Evolutionary conservation across 1,139 yeast species (phyloP).

Genomic region (Kodamaea alishanica): DNA sequence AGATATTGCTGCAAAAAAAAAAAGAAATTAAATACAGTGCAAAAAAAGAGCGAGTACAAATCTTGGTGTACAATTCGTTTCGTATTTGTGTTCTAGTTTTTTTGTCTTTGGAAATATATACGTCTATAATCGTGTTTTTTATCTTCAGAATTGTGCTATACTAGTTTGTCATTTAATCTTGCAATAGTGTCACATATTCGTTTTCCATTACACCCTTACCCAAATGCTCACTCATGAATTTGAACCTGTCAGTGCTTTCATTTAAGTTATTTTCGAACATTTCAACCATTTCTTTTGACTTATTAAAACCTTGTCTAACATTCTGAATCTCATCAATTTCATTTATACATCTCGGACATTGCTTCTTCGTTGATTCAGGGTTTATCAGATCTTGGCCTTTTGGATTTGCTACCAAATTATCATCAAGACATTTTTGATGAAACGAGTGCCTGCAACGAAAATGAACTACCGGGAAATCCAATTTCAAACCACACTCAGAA

Average conservation of each 20-base stretch:
- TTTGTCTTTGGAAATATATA: too few relatives aligned
- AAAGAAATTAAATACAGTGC: neutral
- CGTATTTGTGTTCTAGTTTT: too few relatives aligned
- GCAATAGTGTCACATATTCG: constrained; percentile 21
- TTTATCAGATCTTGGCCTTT: constrained; percentile 6
- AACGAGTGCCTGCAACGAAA: constrained; percentile 86
- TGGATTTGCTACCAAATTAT: constrained; percentile 25
- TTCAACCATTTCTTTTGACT: constrained; percentile 58
- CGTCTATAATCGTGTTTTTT: too few relatives aligned
- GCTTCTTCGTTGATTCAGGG: constrained; percentile 19
- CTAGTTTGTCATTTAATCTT: constrained; percentile 3
- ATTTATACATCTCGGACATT: constrained; percentile 72
- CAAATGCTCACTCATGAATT: constrained; percentile 72
- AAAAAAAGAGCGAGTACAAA: neutral
- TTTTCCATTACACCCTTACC: constrained; percentile 83
- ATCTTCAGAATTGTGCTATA: too few relatives aligned
- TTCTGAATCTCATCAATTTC: constrained; percentile 66
- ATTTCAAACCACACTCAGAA: constrained; percentile 59
- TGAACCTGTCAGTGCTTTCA: constrained; percentile 64
- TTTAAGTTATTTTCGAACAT: constrained; percentile 57
- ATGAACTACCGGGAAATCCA: constrained; percentile 80
- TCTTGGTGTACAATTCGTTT: too few relatives aligned
- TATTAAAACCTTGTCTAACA: constrained; percentile 57
- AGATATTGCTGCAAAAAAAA: constrained; percentile 12
- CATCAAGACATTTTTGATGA: constrained; percentile 76